Evolutionary conservation across 2,329 filamentous ascomycete species (phyloP).

Genomic region (Fusarium sp.): DNA sequence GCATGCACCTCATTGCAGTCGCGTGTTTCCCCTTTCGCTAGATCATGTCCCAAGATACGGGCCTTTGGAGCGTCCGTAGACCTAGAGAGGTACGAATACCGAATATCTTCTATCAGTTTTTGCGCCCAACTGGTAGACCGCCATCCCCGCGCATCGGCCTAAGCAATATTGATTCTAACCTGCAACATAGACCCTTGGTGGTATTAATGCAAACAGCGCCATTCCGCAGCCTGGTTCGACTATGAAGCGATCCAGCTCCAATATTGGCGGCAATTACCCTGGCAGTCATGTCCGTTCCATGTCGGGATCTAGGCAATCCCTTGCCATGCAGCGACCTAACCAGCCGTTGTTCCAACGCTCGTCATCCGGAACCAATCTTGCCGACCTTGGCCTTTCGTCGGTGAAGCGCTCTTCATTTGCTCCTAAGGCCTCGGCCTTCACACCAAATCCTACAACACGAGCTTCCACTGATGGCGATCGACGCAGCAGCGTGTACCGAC

Average conservation of each 20-base stretch:
- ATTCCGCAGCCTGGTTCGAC: conserved; percentile 93
- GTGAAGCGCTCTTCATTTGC: conserved; percentile 85
- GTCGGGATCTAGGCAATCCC: conserved; percentile 85
- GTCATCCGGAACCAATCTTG: conserved; percentile 82
- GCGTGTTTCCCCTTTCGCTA: conserved; percentile 15
- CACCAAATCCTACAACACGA: conserved; percentile 60
- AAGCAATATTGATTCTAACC: conserved; percentile 28
- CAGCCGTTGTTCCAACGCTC: conserved; percentile 89
- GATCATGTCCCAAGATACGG: conserved; percentile 85
- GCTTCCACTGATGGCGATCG: conserved; percentile 63
- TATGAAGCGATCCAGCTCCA: conserved; percentile 90
- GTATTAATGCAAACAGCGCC: conserved; percentile 81
- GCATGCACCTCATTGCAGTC: conserved; percentile 26
- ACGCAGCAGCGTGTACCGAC: conserved; percentile 83
- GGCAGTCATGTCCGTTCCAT: conserved; percentile 80
- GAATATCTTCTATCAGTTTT: conserved; percentile 27
- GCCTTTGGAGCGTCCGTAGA: conserved; percentile 90
- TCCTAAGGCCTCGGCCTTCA: conserved; percentile 70
- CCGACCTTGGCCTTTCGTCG: conserved; percentile 82
- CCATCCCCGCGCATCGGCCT: not conserved
- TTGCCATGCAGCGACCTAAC: conserved; percentile 82
- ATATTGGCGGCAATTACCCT: conserved; percentile 71
- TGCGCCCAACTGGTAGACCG: conserved; percentile 10
- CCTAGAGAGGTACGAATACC: conserved; percentile 76
- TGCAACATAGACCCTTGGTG: conserved; percentile 77